Evolutionary conservation across 352 stramenopile species (phyloP), one percentile per base, ranked within the genome.

Genomic region (Globisporangium viniferum): DNA sequence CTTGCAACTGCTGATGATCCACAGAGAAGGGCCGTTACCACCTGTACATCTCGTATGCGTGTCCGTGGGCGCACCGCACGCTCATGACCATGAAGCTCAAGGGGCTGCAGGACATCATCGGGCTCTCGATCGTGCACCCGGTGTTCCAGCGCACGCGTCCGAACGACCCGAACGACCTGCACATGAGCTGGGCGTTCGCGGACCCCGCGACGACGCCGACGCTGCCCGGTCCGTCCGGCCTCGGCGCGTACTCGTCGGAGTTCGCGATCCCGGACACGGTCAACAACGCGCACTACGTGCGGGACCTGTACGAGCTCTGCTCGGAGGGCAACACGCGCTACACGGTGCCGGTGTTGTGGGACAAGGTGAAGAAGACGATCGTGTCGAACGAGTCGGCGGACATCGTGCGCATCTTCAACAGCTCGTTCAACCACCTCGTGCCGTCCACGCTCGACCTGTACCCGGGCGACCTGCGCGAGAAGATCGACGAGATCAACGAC

Each of bases 1-100:
- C 31, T 33, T 39, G 3, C 41, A n/a, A 15, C 33, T 62, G 54
- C 20, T 61, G 18, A 6, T 55, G 18, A 29, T 4, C 14, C 18
- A 39, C 12, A 71, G 75, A 90, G 68, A 76, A 72, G 48, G 58
- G 69, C 53, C 84, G 86, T 39, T 94, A 99, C 81, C 96, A 99
- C 78, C 78, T 99, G 31, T 99, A 98, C 82, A 91, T 99, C 39
- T 97, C 94, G 62, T 84, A 96, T 33, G 97, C 97, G 39, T 99
- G 97, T 81, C 97, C 97, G 35, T 95, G 84, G 84, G 86, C 88
- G 0, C 80, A 84, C 63, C 84, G 86, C 60, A 92, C 81, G 59
- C 70, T 98, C 15, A 88, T 95, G 35, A 90, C 95, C 55, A 76
- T 97, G 56, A 79, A 93, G 14, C 71, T 99, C 46, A 99, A 99